Conservation (phyloP, 176 grass and related monocot species). For the Oryza australiensis region DNA sequence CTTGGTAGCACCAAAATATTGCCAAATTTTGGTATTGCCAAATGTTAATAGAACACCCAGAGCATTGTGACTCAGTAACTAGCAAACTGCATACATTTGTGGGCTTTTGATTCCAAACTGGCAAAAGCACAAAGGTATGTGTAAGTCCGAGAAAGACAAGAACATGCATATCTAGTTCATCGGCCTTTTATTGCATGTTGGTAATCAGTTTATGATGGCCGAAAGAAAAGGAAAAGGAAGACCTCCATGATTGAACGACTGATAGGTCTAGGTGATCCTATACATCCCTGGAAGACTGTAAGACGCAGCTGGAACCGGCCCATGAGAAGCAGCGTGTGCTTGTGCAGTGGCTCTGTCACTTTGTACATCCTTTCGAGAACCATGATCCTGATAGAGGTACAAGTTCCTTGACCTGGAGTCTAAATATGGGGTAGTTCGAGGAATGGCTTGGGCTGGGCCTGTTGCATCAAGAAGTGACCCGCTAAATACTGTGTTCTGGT, state of each 20-base stretch:
- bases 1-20: too few relatives aligned
- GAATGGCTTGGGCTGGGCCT: background rate
- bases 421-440: background rate
- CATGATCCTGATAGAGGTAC: conserved; percentile 14
- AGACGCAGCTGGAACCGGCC: conserved; percentile 4
- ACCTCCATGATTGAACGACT: background rate
- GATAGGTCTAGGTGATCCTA: background rate
- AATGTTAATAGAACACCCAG: background rate
- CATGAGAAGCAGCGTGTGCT: conserved; percentile 23
- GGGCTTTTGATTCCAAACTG: background rate
- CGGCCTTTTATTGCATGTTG: background rate
- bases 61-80: background rate
- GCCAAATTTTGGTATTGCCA: too few relatives aligned
- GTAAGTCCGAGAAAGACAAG: background rate
- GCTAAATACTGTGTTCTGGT: conserved; percentile 12
- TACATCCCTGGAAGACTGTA: background rate
- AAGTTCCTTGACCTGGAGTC: conserved; percentile 4
- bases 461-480: conserved; percentile 23
- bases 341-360: background rate
- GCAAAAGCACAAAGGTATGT: background rate
- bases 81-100: background rate
- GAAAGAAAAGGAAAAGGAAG: background rate
- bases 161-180: background rate
- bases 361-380: conserved; percentile 18
- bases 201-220: background rate